phyloP scores from a whole-genome alignment of 108 stramenopile genomes.

The Cyclotella choctawhatcheeana region DNA sequence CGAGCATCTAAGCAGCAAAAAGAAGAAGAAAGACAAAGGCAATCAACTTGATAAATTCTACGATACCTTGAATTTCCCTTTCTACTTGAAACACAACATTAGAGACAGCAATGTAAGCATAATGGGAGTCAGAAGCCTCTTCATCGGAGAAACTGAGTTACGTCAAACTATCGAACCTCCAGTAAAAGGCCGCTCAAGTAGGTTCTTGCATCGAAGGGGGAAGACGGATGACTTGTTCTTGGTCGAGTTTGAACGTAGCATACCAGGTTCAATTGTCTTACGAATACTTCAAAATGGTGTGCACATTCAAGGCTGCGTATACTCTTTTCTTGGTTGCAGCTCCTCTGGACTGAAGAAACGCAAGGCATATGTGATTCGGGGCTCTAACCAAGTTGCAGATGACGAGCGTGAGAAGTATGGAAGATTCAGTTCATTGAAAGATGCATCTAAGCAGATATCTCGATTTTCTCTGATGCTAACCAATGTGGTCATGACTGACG shows the following conservation, averaged over 20 bases:
- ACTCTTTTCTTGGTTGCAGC: conserved; percentile 9
- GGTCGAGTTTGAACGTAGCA: conserved; percentile 1
- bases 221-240: conserved; percentile 1
- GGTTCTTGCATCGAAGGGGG: conserved; percentile 1
- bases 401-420: conserved; percentile 9
- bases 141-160: conserved; percentile 1
- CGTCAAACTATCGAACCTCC: neutral
- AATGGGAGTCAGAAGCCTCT: neutral
- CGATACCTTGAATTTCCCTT: conserved; percentile 6
- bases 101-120: neutral
- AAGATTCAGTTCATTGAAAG: neutral
- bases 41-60: neutral
- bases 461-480: conserved; percentile 1
- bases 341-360: conserved; percentile 7
- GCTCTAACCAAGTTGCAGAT: neutral
- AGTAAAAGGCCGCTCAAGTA: neutral
- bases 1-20: neutral
- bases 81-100: neutral
- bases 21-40: neutral
- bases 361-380: neutral
- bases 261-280: neutral
- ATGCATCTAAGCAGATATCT: conserved; percentile 1
- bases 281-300: neutral
- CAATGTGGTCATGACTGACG: neutral
- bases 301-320: neutral